These are phyloP conservation scores for Thermoascus crustaceus DNA, from an alignment of 2,329 filamentous ascomycete species.

Conservation along the genomic window DNA sequence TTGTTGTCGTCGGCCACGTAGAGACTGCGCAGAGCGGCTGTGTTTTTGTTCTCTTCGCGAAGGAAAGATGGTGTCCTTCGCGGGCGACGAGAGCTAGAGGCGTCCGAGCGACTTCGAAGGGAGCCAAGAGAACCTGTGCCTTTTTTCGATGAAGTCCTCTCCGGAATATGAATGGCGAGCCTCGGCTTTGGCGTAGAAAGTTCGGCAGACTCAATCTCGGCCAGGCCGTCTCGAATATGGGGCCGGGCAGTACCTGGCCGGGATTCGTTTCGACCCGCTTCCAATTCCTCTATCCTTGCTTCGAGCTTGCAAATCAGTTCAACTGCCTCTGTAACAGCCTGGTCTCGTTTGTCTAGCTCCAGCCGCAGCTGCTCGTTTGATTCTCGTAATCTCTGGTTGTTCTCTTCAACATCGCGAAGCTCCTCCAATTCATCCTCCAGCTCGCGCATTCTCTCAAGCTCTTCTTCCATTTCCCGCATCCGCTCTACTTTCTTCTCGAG, in stretches of 20 bases:
- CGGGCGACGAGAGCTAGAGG: conserved; percentile 18
- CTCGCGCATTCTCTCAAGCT: conserved; percentile 20
- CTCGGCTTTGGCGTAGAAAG: conserved; percentile 21
- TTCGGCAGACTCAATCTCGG: conserved; percentile 8
- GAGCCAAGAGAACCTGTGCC: conserved; percentile 14
- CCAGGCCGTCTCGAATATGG: conserved; percentile 16
- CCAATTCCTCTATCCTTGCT: conserved; percentile 29
- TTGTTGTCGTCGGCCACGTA: conserved; percentile 24
- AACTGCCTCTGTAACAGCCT: conserved; percentile 36
- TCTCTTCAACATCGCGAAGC: conserved; percentile 27
- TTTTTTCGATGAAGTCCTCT: conserved; percentile 30
- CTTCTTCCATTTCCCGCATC: conserved; percentile 30
- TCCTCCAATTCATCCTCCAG: conserved; percentile 30
- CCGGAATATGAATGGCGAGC: conserved; percentile 27
- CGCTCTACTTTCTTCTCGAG: conserved; percentile 31
- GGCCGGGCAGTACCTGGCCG: conserved; percentile 19
- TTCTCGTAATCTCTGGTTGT: conserved; percentile 29
- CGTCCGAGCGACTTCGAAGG: too few species aligned
- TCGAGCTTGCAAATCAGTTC: conserved; percentile 37
- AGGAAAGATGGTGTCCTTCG: conserved; percentile 34
- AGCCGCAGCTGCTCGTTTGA: conserved; percentile 29
- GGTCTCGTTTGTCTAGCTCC: conserved; percentile 33
- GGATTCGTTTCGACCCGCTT: conserved; percentile 13
- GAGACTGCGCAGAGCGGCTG: conserved; percentile 32
- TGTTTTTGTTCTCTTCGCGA: conserved; percentile 27